phyloP scores from a whole-genome alignment of 2,329 filamentous ascomycete genomes.

The Sclerotinia subarctica region DNA sequence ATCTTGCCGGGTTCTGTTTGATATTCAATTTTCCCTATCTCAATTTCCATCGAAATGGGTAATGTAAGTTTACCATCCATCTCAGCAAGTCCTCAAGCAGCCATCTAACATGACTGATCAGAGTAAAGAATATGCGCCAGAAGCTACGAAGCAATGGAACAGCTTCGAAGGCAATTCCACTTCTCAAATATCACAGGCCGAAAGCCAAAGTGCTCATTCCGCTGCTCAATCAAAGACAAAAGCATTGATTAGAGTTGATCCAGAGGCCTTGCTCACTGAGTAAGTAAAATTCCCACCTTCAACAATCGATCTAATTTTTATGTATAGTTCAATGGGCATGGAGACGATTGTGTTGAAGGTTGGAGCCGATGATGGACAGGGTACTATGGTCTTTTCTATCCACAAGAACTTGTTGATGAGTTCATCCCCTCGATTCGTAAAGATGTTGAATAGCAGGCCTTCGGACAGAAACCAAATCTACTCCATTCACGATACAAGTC shows the following conservation, averaged over 20 bases:
- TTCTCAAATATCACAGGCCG: background rate
- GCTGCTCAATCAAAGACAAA: background rate
- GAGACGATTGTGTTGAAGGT: constrained; percentile 9
- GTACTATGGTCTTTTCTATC: constrained; percentile 10
- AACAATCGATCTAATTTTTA: background rate
- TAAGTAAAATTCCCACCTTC: background rate
- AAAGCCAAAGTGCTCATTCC: background rate
- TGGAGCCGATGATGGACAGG: background rate
- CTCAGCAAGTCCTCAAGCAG: background rate
- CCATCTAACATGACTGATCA: background rate
- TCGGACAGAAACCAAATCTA: background rate
- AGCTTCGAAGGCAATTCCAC: no score
- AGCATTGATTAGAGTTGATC: background rate
- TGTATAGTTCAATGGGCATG: constrained; percentile 4
- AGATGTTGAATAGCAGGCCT: background rate
- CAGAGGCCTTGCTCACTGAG: constrained; percentile 12
- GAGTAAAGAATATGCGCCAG: background rate
- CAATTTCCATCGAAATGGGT: background rate
- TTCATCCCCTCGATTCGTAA: constrained; percentile 1
- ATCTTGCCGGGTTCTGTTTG: no score
- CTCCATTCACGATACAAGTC: constrained; percentile 11
- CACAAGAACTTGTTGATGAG: constrained; percentile 2
- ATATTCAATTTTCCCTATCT: background rate
- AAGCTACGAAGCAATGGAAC: background rate
- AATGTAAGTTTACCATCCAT: background rate